A percentile compares a stretch with the other conserved stretches of the same genome.
phyloP scores from a whole-genome alignment of 345 rosid species.

The Populus simonii region DNA sequence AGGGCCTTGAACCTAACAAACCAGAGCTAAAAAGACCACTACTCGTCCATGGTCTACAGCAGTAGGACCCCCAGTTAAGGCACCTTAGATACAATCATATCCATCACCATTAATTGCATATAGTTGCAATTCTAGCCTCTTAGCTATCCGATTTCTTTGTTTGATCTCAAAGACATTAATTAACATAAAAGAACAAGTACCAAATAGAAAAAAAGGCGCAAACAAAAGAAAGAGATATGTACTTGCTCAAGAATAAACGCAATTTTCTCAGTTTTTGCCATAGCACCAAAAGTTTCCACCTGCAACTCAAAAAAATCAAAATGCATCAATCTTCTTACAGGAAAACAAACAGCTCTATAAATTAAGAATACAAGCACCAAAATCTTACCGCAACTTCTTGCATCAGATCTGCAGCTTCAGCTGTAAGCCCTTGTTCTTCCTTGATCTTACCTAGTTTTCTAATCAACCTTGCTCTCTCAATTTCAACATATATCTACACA shows the following conservation, averaged over 20 bases:
- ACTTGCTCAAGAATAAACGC: constrained; percentile 96
- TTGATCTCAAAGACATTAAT: neutral
- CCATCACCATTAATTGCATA: neutral
- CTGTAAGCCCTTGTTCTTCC: constrained; percentile 80
- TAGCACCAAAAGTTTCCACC: constrained; percentile 98
- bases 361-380: neutral
- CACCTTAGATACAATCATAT: constrained; percentile 1
- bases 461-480: constrained; percentile 88
- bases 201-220: neutral
- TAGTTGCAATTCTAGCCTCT: neutral
- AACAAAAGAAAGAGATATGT: constrained; percentile 11
- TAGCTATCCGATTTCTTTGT: neutral
- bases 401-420: constrained; percentile 97
- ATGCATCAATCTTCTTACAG: neutral
- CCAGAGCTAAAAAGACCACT: neutral
- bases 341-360: neutral
- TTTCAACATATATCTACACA: constrained; percentile 86
- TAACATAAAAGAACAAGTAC: neutral
- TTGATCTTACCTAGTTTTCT: constrained; percentile 87
- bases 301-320: constrained; percentile 27
- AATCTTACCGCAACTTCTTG: constrained; percentile 93
- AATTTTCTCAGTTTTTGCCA: constrained; percentile 97
- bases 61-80: neutral
- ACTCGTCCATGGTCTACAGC: neutral
- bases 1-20: neutral